These are phyloP conservation scores for Terfezia boudieri DNA, from an alignment of 495 filamentous ascomycete species.

Conservation along the genomic window DNA sequence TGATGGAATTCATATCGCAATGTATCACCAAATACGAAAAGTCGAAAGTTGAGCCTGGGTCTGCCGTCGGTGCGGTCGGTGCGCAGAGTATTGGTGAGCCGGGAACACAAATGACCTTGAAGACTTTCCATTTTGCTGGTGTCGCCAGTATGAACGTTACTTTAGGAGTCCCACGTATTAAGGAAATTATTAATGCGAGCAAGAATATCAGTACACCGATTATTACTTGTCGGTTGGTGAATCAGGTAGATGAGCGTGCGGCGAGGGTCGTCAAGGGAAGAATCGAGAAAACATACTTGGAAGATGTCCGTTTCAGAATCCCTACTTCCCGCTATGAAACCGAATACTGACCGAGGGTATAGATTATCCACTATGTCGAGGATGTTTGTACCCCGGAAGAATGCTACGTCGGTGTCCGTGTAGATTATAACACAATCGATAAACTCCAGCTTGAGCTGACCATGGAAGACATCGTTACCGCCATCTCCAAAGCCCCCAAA, in stretches of 20 bases:
- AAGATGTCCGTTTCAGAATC: conserved; percentile 23
- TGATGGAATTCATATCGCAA: conserved; percentile 51
- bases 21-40: conserved; percentile 78
- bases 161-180: conserved; percentile 95
- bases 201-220: conserved; percentile 84
- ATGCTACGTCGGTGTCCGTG: conserved; percentile 40
- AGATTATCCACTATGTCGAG: conserved; percentile 53
- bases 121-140: conserved; percentile 99
- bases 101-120: conserved; percentile 96
- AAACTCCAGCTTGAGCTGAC: conserved; percentile 57
- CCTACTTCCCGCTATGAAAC: conserved; percentile 12
- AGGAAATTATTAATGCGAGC: conserved; percentile 98
- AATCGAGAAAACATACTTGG: conserved; percentile 70
- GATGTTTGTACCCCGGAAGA: conserved; percentile 60
- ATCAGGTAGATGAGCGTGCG: conserved; percentile 41
- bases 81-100: conserved; percentile 97
- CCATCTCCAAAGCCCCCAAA: conserved; percentile 56
- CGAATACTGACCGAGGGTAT: neutral
- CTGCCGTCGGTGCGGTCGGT: conserved; percentile 91
- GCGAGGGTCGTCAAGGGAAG: conserved; percentile 74
- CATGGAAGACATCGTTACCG: conserved; percentile 41
- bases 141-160: conserved; percentile 98
- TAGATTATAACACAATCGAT: conserved; percentile 55
- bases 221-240: conserved; percentile 61
- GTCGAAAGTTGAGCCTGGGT: conserved; percentile 76